These are phyloP conservation scores for Carex kokanica DNA, from an alignment of 176 grass and related monocot species.

Conservation along the genomic window DNA sequence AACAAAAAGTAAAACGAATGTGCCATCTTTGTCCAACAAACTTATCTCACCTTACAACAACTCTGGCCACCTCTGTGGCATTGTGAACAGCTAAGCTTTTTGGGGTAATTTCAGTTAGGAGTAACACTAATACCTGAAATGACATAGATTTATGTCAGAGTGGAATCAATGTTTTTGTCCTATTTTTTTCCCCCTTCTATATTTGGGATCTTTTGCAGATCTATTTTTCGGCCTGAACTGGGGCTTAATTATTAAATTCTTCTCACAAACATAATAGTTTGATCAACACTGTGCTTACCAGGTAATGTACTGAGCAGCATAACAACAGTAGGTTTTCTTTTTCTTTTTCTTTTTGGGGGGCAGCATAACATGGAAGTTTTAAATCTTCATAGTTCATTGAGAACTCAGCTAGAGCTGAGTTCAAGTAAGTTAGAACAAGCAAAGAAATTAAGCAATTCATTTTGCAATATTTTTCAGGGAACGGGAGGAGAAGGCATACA, in stretches of 20 bases:
- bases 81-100: slow-evolving; percentile 98
- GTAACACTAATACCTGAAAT: slow-evolving; percentile 79
- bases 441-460: neutral
- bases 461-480: slow-evolving; percentile 14
- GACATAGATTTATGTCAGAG: neutral
- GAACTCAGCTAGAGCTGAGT: neutral
- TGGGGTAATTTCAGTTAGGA: slow-evolving; percentile 96
- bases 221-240: neutral
- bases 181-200: neutral
- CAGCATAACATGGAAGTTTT: neutral
- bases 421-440: neutral
- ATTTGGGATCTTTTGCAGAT: neutral
- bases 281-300: neutral
- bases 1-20: slow-evolving; percentile 6
- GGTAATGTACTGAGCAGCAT: neutral
- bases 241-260: neutral
- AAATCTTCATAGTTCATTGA: neutral
- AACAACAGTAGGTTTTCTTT: neutral
- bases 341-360: neutral
- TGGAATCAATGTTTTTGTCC: neutral
- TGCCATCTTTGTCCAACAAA: neutral
- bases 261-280: neutral
- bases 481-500: slow-evolving; percentile 37
- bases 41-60: slow-evolving; percentile 80
- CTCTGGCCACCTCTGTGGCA: slow-evolving; percentile 85